phyloP scores from a whole-genome alignment of 2,329 filamentous ascomycete species.

The Aspergillus amoenus region DNA sequence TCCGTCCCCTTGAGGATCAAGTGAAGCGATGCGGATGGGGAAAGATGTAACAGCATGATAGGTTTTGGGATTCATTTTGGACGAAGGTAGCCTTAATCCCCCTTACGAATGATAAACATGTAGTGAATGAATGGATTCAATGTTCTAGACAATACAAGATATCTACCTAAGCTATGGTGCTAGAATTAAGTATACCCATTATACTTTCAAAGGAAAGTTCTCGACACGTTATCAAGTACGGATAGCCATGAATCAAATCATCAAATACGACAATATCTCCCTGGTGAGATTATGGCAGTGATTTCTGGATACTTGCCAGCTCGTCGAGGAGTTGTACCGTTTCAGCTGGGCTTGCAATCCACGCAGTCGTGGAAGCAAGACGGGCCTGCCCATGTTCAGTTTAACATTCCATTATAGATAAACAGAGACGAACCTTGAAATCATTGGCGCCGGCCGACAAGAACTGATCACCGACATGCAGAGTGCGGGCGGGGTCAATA shows the following conservation, averaged over 20 bases:
- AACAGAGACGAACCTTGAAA: constrained; percentile 67
- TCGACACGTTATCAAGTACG: not conserved
- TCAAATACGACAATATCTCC: no score
- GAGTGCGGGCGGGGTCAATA: constrained; percentile 72
- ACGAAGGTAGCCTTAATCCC: not conserved
- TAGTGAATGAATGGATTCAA: not conserved
- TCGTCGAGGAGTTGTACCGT: constrained; percentile 89
- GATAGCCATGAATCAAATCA: not conserved
- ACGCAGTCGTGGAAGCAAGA: constrained; percentile 88
- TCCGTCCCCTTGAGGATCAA: not conserved
- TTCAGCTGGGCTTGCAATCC: constrained; percentile 91
- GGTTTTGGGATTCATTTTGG: not conserved
- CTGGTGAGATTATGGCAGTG: not conserved
- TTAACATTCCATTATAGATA: not conserved
- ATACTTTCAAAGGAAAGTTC: not conserved
- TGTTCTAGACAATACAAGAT: not conserved
- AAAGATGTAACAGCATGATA: not conserved
- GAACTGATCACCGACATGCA: constrained; percentile 96
- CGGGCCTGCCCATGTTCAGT: constrained; percentile 55
- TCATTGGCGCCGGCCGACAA: constrained; percentile 93
- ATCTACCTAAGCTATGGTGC: not conserved
- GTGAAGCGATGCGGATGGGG: not conserved
- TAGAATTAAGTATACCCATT: not conserved
- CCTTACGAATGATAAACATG: not conserved
- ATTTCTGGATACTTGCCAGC: constrained; percentile 50